These are phyloP conservation scores for Aspergillus leporis DNA, from an alignment of 495 filamentous ascomycete genomes.

Conservation along the genomic window DNA sequence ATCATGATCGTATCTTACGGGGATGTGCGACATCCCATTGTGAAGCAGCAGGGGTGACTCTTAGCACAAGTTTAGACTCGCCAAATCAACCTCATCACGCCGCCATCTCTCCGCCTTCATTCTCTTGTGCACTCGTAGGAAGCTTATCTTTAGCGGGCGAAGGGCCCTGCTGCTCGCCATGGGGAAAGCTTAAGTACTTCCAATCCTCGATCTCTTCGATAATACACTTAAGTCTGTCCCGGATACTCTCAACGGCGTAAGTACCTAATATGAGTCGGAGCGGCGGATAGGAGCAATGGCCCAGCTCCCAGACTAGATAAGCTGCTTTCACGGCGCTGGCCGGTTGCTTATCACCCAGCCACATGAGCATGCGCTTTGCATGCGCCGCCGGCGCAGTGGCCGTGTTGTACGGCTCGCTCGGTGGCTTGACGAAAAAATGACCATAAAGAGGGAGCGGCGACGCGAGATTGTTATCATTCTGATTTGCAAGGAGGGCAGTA, in stretches of 20 bases:
- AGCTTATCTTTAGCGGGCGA: conserved; percentile 3
- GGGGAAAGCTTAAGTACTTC: conserved; percentile 70
- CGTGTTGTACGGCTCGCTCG: conserved; percentile 77
- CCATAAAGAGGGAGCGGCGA: conserved; percentile 75
- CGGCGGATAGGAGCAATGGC: conserved; percentile 88
- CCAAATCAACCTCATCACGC: background rate
- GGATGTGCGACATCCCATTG: too few species aligned
- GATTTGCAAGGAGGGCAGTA: conserved; percentile 16
- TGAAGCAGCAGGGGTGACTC: background rate
- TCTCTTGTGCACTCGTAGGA: background rate
- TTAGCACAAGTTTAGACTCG: background rate
- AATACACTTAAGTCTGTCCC: conserved; percentile 82
- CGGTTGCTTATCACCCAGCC: conserved; percentile 88
- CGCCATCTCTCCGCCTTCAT: background rate
- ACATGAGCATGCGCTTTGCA: conserved; percentile 91
- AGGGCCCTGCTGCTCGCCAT: conserved; percentile 27
- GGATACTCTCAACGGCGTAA: conserved; percentile 92
- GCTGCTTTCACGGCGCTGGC: conserved; percentile 91
- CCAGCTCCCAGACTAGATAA: conserved; percentile 95
- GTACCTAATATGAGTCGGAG: conserved; percentile 81
- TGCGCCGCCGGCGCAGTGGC: conserved; percentile 80
- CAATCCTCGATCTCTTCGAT: conserved; percentile 96
- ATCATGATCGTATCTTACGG: background rate
- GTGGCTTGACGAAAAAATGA: conserved; percentile 86
- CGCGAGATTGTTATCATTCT: conserved; percentile 35